Evolutionary conservation across 306 rosid genomes (phyloP), one percentile per base, ranked within the genome.

Genomic region (Pterocarpus santalinus): DNA sequence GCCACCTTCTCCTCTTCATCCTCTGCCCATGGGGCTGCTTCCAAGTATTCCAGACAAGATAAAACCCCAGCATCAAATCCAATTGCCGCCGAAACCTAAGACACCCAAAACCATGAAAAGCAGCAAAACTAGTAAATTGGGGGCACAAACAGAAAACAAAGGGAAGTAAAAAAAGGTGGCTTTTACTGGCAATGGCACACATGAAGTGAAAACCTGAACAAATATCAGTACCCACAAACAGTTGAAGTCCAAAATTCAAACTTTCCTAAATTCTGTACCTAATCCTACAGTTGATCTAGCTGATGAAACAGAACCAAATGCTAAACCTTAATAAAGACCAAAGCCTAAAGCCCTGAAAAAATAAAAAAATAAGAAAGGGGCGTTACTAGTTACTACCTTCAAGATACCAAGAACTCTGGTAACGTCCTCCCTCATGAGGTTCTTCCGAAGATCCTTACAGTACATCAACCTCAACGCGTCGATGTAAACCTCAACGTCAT

Each of bases 1-100:
- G 99, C 97, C 86, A 93, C 98, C 78, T 96, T 96, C 88, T 96
- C 98, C 79, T 96, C 99, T 83, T 96, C 99, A 69, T 96, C 99
- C 88, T 96, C 99, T 0, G 92, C 94, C 99, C 99, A 93, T 0
- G 98, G 98, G 2, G 98, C 98, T 0, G 99, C 99, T 87, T 96
- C 99, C 84, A 96, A 83, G 86, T 93, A 93, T 76, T 96, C 98
- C 93, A 96, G 90, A 85, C 98, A 96, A 51, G 99, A 93, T 58
- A 96, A 85, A 85, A 96, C 97, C 60, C 98, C 97, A 3, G 94
- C 98, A 72, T 93, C 97, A 73, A 93, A 93, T 32, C 97, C 98
- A 78, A 93, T 92, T 14, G 98, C 99, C 5, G 98, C 94, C 0
- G 99, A 96, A 85, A 93, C 98, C 99, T 93, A 77, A 34, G 57